Evolutionary conservation across 2,329 filamentous ascomycete species (phyloP).

Genomic region (Fusarium tjaetaba): DNA sequence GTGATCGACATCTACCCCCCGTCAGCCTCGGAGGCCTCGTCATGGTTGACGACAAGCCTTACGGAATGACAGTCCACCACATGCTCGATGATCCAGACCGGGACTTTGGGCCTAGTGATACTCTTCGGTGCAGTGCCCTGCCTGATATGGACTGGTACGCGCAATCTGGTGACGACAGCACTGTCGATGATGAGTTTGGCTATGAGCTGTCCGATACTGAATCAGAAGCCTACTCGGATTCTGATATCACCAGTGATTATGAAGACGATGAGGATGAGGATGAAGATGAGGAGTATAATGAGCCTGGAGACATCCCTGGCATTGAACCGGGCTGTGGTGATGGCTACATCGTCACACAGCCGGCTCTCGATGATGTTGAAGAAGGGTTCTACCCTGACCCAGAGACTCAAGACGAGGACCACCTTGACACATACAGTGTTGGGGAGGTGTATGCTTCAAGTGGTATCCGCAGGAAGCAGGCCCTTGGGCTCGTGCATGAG

Average conservation of each 20-base stretch:
- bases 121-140: conserved; percentile 53
- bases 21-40: conserved; percentile 92
- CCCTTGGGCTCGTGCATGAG: conserved; percentile 81
- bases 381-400: conserved; percentile 82
- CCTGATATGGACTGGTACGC: conserved; percentile 55
- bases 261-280: conserved; percentile 62
- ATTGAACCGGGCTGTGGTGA: conserved; percentile 79
- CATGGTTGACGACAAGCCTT: conserved; percentile 82
- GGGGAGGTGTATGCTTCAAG: conserved; percentile 91
- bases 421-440: conserved; percentile 81
- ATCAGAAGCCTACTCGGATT: conserved; percentile 62
- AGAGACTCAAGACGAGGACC: conserved; percentile 79
- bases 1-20: conserved; percentile 85
- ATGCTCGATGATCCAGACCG: conserved; percentile 81
- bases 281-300: conserved; percentile 65
- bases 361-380: conserved; percentile 86
- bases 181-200: conserved; percentile 63
- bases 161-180: conserved; percentile 54
- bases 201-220: conserved; percentile 72
- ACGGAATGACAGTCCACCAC: conserved; percentile 96
- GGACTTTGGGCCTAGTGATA: conserved; percentile 48
- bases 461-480: conserved; percentile 81
- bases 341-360: conserved; percentile 86
- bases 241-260: conserved; percentile 63
- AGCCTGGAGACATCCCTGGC: conserved; percentile 81